phyloP scores from a whole-genome alignment of 345 rosid genomes.

The Pistacia integerrima region DNA sequence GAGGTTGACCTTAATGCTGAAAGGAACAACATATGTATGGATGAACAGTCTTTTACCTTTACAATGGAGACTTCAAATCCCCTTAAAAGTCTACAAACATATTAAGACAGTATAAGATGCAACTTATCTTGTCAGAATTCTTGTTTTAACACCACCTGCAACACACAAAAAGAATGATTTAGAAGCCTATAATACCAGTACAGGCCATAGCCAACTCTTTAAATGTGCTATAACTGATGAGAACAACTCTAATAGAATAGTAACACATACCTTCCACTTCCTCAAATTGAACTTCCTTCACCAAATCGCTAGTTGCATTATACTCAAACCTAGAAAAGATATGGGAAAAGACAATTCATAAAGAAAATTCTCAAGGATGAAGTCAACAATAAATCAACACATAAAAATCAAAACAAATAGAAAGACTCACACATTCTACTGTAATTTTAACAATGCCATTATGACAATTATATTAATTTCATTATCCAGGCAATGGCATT shows the following conservation, averaged over 20 bases:
- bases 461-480: not conserved
- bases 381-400: not conserved
- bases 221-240: not conserved
- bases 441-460: not conserved
- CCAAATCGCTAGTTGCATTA: slow-evolving; percentile 71
- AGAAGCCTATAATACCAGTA: slow-evolving; percentile 25
- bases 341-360: not conserved
- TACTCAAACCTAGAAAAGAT: slow-evolving; percentile 69
- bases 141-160: slow-evolving; percentile 83
- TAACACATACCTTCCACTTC: slow-evolving; percentile 67
- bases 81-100: slow-evolving; percentile 25
- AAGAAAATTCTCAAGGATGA: slow-evolving; percentile 1
- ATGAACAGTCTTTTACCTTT: slow-evolving; percentile 29
- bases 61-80: slow-evolving; percentile 16
- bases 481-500: not conserved
- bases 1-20: not conserved
- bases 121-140: slow-evolving; percentile 54
- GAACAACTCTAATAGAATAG: not conserved
- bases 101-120: slow-evolving; percentile 15
- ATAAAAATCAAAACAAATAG: not conserved
- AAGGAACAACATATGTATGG: not conserved
- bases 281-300: slow-evolving; percentile 81
- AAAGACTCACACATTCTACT: not conserved
- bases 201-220: not conserved
- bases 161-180: slow-evolving; percentile 15